Evolutionary conservation across 805 yeast species (phyloP), one percentile per base, ranked within the genome.

Genomic region (Pichia sporocuriosa): DNA sequence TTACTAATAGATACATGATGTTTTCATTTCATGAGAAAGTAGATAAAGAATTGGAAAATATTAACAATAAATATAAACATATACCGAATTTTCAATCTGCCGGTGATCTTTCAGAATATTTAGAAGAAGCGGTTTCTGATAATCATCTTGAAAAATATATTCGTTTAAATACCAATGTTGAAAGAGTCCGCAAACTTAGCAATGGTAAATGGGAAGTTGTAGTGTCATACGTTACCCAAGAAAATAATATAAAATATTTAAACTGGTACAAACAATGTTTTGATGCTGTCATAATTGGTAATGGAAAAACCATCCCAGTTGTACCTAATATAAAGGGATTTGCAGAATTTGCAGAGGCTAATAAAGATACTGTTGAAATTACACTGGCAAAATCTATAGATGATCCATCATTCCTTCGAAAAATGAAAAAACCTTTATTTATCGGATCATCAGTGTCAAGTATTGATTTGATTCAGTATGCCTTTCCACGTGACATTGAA

Each of bases 201-300:
- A 35, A 42, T 11, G 65, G 62, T 1, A 65, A 68, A 51, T 72
- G 77, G 77, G 53, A 50, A 31, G 28, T 53, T 6, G 30, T 46
- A 9, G 38, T 48, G 3, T 41, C 45, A 49, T 57, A 40, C 24
- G 43, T 37, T 17, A 35, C 32, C 9, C 11, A 23, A 22, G 46
- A 32, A 6, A 35, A 44, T 34, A 47, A 47, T 8, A 20, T 9
- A 2, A 36, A 27, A n/a, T 22, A 30, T 28, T 35, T 50, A 7
- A 39, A 33, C 6, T 72, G 77, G 77, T 72, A 72, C 46, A 56
- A 53, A 31, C 70, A 72, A 38, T 49, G 48, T 21, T 77, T 69
- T 51, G 88, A 82, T 55, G 83, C 77, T 9, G 72, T 83, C 9
- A 75, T 77, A 2, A 55, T 80, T 9, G 83, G 86, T 3, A 65